A percentile compares a stretch with the other conserved stretches of the same genome.
These are phyloP conservation scores for Glycine tomentella DNA, from an alignment of 306 rosid species.

Conservation along the genomic window DNA sequence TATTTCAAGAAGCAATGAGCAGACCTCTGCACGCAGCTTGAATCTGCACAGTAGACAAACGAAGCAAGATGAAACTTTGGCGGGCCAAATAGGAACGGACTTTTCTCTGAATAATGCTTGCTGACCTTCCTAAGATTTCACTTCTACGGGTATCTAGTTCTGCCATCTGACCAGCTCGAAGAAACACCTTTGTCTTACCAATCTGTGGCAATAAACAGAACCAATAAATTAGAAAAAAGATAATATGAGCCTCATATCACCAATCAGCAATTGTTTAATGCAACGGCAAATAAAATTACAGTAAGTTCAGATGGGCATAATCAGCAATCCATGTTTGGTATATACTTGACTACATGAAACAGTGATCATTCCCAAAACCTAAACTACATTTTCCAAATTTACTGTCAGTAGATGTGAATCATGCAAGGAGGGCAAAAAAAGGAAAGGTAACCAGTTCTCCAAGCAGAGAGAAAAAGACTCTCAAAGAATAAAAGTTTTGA, in stretches of 20 bases:
- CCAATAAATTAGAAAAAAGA: slow-evolving; percentile 12
- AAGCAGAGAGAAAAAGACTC: slow-evolving; percentile 7
- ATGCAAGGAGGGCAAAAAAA: neutral
- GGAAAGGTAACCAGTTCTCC: neutral
- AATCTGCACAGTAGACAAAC: slow-evolving; percentile 61
- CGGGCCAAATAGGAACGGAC: slow-evolving; percentile 74
- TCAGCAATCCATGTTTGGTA: slow-evolving; percentile 1
- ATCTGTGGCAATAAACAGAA: slow-evolving; percentile 61
- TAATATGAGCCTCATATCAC: neutral
- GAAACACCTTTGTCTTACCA: slow-evolving; percentile 88
- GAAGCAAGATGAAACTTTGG: slow-evolving; percentile 60
- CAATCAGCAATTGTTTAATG: slow-evolving; percentile 19
- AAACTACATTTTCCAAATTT: slow-evolving; percentile 9
- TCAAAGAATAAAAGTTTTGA: slow-evolving; percentile 7
- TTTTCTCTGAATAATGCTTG: slow-evolving; percentile 86
- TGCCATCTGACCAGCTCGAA: slow-evolving; percentile 94
- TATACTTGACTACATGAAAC: neutral
- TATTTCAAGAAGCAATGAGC: slow-evolving; percentile 32
- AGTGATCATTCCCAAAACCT: slow-evolving; percentile 20
- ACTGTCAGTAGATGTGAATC: slow-evolving; percentile 9
- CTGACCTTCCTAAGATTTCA: slow-evolving; percentile 84
- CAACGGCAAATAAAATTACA: slow-evolving; percentile 19
- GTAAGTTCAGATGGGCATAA: slow-evolving; percentile 26
- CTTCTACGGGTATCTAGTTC: slow-evolving; percentile 80
- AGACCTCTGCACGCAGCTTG: slow-evolving; percentile 91